Conservation (phyloP, 1,284 basidiomycete species). For the Naganishia sp. region DNA sequence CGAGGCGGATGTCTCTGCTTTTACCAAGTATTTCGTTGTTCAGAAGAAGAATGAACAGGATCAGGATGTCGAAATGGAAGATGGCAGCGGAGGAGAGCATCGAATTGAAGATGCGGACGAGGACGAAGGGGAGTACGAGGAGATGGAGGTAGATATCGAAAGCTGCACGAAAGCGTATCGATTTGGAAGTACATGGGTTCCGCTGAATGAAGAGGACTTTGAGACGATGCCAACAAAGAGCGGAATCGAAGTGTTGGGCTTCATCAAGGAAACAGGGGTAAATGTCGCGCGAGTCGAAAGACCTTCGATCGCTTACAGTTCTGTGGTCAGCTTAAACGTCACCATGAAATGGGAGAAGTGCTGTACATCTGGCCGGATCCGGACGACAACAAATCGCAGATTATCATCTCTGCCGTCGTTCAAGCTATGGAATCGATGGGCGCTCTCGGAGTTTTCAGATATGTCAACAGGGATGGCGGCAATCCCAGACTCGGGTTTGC, state of each 20-base stretch:
- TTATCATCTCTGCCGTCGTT: slow-evolving; percentile 80
- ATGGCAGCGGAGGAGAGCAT: slow-evolving; percentile 56
- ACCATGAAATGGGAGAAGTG: slow-evolving; percentile 81
- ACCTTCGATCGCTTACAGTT: neutral
- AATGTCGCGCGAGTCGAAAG: neutral
- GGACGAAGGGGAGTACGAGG: slow-evolving; percentile 41
- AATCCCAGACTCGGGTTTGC: slow-evolving; percentile 85
- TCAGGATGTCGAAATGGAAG: slow-evolving; percentile 45
- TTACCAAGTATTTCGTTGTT: slow-evolving; percentile 48
- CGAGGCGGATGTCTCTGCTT: slow-evolving; percentile 49
- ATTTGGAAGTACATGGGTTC: slow-evolving; percentile 86
- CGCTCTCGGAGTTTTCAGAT: slow-evolving; percentile 74
- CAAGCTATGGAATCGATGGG: slow-evolving; percentile 72
- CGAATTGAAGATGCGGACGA: slow-evolving; percentile 59
- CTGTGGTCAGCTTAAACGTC: slow-evolving; percentile 70
- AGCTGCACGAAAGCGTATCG: slow-evolving; percentile 75
- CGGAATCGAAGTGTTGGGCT: slow-evolving; percentile 84
- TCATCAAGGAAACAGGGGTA: slow-evolving; percentile 60
- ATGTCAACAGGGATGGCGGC: slow-evolving; percentile 69
- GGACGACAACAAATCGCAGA: slow-evolving; percentile 68
- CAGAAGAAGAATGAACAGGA: slow-evolving; percentile 35
- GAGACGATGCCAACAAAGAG: slow-evolving; percentile 68
- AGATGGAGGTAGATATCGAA: slow-evolving; percentile 68
- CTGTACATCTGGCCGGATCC: slow-evolving; percentile 83
- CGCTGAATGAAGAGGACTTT: slow-evolving; percentile 77